Conservation (phyloP, 2,329 filamentous ascomycete species). For the Talaromyces sp. region DNA sequence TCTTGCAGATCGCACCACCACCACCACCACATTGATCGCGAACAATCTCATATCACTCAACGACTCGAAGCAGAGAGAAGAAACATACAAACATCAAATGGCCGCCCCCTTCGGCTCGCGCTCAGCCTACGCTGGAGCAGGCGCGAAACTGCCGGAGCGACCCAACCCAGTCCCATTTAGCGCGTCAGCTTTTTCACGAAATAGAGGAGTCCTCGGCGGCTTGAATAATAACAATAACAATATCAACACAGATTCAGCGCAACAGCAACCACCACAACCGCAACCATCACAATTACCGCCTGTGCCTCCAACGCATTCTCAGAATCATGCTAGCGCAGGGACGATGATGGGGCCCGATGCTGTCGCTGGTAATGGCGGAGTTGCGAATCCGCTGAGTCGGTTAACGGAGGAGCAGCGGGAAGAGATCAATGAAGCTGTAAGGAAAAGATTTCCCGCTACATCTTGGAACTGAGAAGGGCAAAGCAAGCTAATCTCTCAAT, state of each 20-base stretch:
- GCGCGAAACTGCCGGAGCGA: slow-evolving; percentile 51
- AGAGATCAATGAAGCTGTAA: slow-evolving; percentile 88
- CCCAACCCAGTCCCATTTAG: slow-evolving; percentile 40
- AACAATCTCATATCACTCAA: not conserved
- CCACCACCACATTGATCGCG: not conserved
- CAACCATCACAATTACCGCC: slow-evolving; percentile 25
- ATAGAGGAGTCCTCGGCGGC: slow-evolving; percentile 28
- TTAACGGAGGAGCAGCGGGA: slow-evolving; percentile 85
- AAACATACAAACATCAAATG: slow-evolving; percentile 30
- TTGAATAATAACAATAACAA: slow-evolving; percentile 2
- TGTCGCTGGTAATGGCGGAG: slow-evolving; percentile 33
- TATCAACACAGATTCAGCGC: slow-evolving; percentile 15
- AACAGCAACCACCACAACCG: slow-evolving; percentile 16
- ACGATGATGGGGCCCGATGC: slow-evolving; percentile 25
- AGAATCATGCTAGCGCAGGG: slow-evolving; percentile 27
- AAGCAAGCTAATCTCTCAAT: not conserved
- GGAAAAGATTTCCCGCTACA: slow-evolving; percentile 26
- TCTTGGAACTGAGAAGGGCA: not conserved
- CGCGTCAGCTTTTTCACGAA: slow-evolving; percentile 40
- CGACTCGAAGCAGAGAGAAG: not conserved
- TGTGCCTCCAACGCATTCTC: slow-evolving; percentile 35
- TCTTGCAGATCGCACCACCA: not conserved
- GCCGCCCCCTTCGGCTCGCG: slow-evolving; percentile 53
- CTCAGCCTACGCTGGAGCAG: slow-evolving; percentile 43
- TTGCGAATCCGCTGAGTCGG: slow-evolving; percentile 45